Percentiles rank a stretch among this genome's conserved stretches.
These are phyloP conservation scores for Exobasidium rhododendri DNA, from an alignment of 1,284 basidiomycete species.

Conservation along the genomic window DNA sequence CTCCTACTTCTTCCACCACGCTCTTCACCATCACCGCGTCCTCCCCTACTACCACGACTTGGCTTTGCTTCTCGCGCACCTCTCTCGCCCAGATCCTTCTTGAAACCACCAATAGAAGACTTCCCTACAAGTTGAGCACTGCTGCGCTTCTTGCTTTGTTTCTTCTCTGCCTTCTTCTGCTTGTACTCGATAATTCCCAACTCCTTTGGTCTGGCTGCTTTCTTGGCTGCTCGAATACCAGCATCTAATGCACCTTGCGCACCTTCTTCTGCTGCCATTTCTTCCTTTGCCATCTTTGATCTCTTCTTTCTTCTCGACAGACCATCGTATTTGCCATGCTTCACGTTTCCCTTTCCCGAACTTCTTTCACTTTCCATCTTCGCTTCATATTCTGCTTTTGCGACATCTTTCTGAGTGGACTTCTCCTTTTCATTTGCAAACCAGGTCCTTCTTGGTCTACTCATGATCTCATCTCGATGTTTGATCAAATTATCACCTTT, in stretches of 20 bases:
- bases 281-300: slow-evolving; percentile 40
- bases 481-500: slow-evolving; percentile 96
- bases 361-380: slow-evolving; percentile 24
- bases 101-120: slow-evolving; percentile 7
- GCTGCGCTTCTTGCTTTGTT: slow-evolving; percentile 12
- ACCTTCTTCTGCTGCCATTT: slow-evolving; percentile 34
- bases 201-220: slow-evolving; percentile 36
- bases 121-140: slow-evolving; percentile 4
- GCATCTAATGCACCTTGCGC: slow-evolving; percentile 24
- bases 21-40: not conserved
- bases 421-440: slow-evolving; percentile 90
- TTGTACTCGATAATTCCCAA: slow-evolving; percentile 33
- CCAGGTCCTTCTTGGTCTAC: slow-evolving; percentile 92
- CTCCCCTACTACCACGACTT: not conserved
- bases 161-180: slow-evolving; percentile 11
- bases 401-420: slow-evolving; percentile 66
- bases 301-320: slow-evolving; percentile 43
- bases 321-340: slow-evolving; percentile 33
- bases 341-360: slow-evolving; percentile 18
- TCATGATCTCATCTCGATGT: slow-evolving; percentile 89
- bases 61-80: not conserved
- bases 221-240: slow-evolving; percentile 45
- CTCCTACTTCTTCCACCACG: not conserved
- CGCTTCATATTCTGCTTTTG: slow-evolving; percentile 28
- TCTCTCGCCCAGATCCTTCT: slow-evolving; percentile 7